Evolutionary conservation across 495 filamentous ascomycete species (phyloP).

Genomic region (Talaromyces thailandensis): DNA sequence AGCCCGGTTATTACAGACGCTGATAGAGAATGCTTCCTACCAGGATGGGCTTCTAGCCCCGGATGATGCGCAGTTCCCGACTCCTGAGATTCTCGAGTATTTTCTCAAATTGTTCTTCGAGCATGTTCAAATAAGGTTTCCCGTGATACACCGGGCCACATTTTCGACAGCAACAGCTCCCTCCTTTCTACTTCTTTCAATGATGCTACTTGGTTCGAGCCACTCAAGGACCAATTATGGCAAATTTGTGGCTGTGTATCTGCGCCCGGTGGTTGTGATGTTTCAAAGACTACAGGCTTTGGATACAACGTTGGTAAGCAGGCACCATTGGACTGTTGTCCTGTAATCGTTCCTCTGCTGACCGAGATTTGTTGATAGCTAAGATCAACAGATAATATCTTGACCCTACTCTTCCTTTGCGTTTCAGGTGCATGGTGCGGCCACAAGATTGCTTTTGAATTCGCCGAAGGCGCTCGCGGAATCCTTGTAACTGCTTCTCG

Average conservation of each 20-base stretch:
- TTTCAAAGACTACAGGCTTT: constrained; percentile 11
- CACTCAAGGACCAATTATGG: constrained; percentile 13
- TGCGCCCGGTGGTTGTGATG: constrained; percentile 5
- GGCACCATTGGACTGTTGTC: not conserved
- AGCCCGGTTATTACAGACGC: not conserved
- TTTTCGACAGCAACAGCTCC: constrained; percentile 12
- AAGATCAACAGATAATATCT: constrained; percentile 12
- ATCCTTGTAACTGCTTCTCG: constrained; percentile 15
- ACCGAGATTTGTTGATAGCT: constrained; percentile 13
- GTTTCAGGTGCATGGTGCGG: constrained; percentile 17
- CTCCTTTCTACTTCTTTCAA: constrained; percentile 14
- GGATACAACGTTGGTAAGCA: constrained; percentile 6
- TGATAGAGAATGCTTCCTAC: not conserved
- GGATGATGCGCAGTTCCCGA: not conserved
- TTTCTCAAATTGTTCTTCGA: constrained; percentile 16
- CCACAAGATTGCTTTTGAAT: constrained; percentile 16
- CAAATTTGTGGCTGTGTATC: constrained; percentile 10
- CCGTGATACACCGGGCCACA: constrained; percentile 17
- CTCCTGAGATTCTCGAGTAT: constrained; percentile 4
- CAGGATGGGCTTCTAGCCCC: not conserved
- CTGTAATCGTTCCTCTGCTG: not conserved
- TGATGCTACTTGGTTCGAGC: constrained; percentile 17
- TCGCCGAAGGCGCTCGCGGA: constrained; percentile 15
- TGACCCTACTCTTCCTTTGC: constrained; percentile 17
- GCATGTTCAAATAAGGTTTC: constrained; percentile 18